Percentiles rank a stretch among this genome's conserved stretches.
Evolutionary conservation across 371 early-diverging fungal species (phyloP).

Genomic region (Parasitella parasitica): DNA sequence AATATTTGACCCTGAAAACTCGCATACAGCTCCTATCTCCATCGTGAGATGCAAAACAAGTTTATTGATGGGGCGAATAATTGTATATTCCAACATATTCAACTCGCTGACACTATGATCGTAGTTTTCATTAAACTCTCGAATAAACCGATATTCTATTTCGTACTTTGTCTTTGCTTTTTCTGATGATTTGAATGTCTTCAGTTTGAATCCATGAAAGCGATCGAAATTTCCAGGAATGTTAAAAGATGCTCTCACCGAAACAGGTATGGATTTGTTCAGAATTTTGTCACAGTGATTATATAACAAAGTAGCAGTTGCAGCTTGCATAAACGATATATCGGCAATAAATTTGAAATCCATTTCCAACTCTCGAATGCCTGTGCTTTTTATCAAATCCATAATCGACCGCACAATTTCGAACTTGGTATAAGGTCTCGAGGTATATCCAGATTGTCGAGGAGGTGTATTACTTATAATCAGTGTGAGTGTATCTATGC

Average conservation of each 20-base stretch:
- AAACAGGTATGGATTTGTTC: not conserved
- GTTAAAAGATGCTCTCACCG: not conserved
- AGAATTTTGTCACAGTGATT: not conserved
- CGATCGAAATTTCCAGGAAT: not conserved
- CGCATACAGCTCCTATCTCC: not conserved
- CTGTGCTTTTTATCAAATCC: not conserved
- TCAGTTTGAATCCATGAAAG: not conserved
- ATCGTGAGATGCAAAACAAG: not conserved
- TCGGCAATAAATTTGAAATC: not conserved
- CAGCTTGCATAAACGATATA: not conserved
- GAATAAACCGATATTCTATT: not conserved
- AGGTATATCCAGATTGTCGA: not conserved
- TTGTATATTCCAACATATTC: not conserved
- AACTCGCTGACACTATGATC: not conserved
- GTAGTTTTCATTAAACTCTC: not conserved
- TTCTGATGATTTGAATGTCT: not conserved
- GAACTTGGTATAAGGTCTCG: not conserved
- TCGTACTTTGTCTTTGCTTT: not conserved
- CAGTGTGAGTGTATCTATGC: not conserved
- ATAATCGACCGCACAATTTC: not conserved
- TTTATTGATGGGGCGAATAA: not conserved
- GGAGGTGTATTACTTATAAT: not conserved
- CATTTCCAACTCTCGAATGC: not conserved
- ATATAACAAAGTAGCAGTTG: not conserved
- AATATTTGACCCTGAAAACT: not conserved